A percentile compares a stretch with the other conserved stretches of the same genome.
Conservation (phyloP, 139 green algal genomes). For the Eudorina sp. region DNA sequence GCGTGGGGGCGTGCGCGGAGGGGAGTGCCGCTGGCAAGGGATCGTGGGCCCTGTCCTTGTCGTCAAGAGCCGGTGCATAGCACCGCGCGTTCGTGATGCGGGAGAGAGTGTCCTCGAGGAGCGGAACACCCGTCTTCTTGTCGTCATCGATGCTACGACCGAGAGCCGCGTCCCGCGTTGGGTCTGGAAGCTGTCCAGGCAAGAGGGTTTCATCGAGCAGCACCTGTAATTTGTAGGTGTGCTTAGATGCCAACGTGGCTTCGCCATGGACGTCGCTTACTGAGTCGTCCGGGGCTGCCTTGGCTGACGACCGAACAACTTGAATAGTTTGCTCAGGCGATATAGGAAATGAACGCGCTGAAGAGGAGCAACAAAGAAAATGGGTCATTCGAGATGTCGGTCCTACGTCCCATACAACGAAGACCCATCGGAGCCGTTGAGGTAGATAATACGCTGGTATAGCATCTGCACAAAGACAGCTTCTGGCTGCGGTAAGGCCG, state of each 20-base stretch:
- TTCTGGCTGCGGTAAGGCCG: too few relatives aligned
- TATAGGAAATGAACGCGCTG: neutral
- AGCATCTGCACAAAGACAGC: too few relatives aligned
- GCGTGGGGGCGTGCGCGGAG: neutral
- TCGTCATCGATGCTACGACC: neutral
- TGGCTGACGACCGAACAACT: neutral
- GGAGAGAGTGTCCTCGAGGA: slow-evolving; percentile 18
- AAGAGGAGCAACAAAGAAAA: neutral
- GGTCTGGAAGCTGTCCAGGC: slow-evolving; percentile 18
- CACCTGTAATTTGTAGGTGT: neutral
- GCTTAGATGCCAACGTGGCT: neutral
- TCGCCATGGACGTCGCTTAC: neutral
- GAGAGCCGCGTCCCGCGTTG: neutral
- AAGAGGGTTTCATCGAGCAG: neutral
- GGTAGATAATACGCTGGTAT: too few relatives aligned
- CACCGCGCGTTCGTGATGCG: neutral
- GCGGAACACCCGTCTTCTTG: neutral
- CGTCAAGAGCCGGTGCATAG: neutral
- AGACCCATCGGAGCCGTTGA: too few relatives aligned
- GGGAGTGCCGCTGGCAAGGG: neutral
- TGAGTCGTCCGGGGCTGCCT: neutral
- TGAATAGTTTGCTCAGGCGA: neutral
- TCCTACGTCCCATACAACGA: neutral
- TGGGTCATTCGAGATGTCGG: slow-evolving; percentile 5
- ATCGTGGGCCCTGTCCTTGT: neutral